phyloP scores from a whole-genome alignment of 331 rosid genomes.

The Malus hybrid region DNA sequence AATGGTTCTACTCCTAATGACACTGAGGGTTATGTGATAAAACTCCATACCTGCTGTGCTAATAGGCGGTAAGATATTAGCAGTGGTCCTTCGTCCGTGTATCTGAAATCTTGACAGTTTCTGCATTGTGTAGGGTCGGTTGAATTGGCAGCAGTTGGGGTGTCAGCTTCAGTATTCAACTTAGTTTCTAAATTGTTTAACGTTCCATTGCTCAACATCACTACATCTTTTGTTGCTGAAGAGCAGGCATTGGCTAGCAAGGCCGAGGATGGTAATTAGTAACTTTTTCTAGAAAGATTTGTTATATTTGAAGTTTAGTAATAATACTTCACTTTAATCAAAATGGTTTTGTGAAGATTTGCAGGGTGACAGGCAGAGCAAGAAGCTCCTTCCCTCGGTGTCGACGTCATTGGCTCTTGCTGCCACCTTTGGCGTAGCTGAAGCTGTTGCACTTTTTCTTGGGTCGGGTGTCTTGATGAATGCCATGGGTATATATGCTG shows the following conservation, averaged over 20 bases:
- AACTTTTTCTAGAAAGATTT: background rate
- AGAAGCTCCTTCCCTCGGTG: conserved; percentile 66
- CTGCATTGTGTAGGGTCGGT: conserved; percentile 51
- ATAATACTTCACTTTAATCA: conserved; percentile 11
- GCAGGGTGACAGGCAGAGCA: conserved; percentile 27
- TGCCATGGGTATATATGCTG: conserved; percentile 87
- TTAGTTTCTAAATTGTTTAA: conserved; percentile 76
- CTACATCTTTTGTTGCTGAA: conserved; percentile 88
- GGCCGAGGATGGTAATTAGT: conserved; percentile 22
- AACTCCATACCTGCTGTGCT: too few species aligned
- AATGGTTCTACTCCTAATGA: too few species aligned
- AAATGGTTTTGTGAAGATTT: conserved; percentile 19
- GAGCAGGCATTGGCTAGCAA: conserved; percentile 53
- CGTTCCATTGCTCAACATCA: conserved; percentile 84
- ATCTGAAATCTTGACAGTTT: background rate
- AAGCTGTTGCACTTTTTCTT: conserved; percentile 61
- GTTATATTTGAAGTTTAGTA: background rate
- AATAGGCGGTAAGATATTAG: too few species aligned
- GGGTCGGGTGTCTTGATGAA: conserved; percentile 70
- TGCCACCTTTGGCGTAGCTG: conserved; percentile 74
- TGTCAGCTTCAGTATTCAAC: conserved; percentile 77
- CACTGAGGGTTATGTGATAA: too few species aligned
- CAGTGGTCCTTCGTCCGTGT: too few species aligned
- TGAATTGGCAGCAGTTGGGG: conserved; percentile 92
- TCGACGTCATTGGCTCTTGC: conserved; percentile 84